Conservation (phyloP, 2,329 filamentous ascomycete species). For the Myotisia sp. region DNA sequence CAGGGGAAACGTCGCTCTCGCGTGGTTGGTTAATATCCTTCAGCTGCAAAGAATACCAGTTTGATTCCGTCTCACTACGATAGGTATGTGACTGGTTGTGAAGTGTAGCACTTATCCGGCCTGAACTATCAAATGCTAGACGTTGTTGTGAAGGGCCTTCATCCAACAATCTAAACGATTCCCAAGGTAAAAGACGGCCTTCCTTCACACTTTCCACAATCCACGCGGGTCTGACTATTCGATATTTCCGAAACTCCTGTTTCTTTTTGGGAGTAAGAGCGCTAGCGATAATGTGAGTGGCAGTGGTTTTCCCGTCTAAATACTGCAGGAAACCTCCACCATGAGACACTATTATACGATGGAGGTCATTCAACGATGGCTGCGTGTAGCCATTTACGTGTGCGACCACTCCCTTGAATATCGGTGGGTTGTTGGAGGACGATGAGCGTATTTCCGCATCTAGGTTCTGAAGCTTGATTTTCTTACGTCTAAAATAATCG, state of each 20-base stretch:
- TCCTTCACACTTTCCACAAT: slow-evolving; percentile 76
- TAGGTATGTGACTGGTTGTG: slow-evolving; percentile 52
- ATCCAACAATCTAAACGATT: slow-evolving; percentile 67
- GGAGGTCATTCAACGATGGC: slow-evolving; percentile 76
- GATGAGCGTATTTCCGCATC: slow-evolving; percentile 65
- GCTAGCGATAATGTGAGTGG: slow-evolving; percentile 90
- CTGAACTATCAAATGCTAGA: slow-evolving; percentile 45
- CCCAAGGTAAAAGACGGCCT: slow-evolving; percentile 72
- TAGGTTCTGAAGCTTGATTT: slow-evolving; percentile 90
- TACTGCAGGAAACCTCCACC: slow-evolving; percentile 95
- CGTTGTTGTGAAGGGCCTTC: slow-evolving; percentile 73
- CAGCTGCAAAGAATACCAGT: slow-evolving; percentile 69
- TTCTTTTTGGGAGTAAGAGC: slow-evolving; percentile 83
- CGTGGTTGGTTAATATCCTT: slow-evolving; percentile 15
- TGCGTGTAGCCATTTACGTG: slow-evolving; percentile 96
- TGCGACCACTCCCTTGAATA: slow-evolving; percentile 82
- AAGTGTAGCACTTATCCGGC: slow-evolving; percentile 51
- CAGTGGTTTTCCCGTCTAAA: slow-evolving; percentile 82
- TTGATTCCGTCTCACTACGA: slow-evolving; percentile 62
- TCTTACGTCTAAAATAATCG: slow-evolving; percentile 91
- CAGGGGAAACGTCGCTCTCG: background rate
- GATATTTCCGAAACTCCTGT: slow-evolving; percentile 72
- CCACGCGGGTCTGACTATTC: slow-evolving; percentile 91
- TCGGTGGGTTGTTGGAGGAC: slow-evolving; percentile 56
- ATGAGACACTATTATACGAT: slow-evolving; percentile 74